Evolutionary conservation across 2,329 filamentous ascomycete genomes (phyloP), one percentile per base, ranked within the genome.

Genomic region (Monascus ruber): DNA sequence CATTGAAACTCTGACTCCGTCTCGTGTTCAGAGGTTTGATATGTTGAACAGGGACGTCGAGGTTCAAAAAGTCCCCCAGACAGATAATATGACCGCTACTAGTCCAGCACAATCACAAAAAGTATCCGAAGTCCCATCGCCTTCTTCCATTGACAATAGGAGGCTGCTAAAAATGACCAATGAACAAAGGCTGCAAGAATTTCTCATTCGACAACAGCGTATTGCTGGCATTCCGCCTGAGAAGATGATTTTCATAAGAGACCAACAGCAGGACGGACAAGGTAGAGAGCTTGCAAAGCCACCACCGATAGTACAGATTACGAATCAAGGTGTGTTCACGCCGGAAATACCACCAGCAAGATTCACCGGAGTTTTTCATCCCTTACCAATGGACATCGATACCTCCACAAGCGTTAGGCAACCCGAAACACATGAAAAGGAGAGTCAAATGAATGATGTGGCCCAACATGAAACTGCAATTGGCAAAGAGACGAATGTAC

Each of bases 151-250:
- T 11, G 7, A 34, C n/a, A 17, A 6, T n/a, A 34, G 5, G 26
- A 34, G 7, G 29, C 17, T 9, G 6, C 31, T n/a, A 3, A 33
- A 31, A 24, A 6, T 33, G 31, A 4, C 11, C 9, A 24, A 36
- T n/a, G 36, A 42, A 5, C 26, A 44, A 2, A 33, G 40, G 7
- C 34, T 60, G 6, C 52, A 58, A 27, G 43, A 40, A 4, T 55
- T 51, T 34, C 44, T 60, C 9, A 44, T 59, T 32, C 50, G 50
- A 4, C 50, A 55, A 38, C 58, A 60, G 38, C 35, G 51, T 5
- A 11, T 57, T 6, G 55, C 47, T 6, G 58, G 58, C 4, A 49
- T 60, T 25, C 37, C 46, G 1, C 46, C 42, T 4, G 38, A 53
- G 4, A 17, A 52, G 6, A 32, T 59, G 26, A 41, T 53, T 26